Base-by-base conservation (phyloP, 768 basidiomycete genomes). In the Lentinula lateritia region DNA sequence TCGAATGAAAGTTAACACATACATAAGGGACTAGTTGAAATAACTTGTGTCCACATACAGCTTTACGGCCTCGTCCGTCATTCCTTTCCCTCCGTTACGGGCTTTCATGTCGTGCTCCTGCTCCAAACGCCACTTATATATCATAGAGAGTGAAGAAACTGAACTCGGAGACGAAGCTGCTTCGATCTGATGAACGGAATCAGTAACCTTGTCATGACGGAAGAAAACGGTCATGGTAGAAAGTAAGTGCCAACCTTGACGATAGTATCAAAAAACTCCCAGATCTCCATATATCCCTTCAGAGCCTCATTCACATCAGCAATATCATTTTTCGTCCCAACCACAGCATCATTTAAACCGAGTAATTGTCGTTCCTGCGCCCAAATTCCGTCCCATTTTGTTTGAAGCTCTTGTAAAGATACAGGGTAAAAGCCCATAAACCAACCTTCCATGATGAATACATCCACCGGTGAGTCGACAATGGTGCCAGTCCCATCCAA, bases 361-460 rank as follows among this genome's bases (percentile, higher is more conserved):
- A 83, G 72, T 45, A 65, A 71, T 62, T 61, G 61, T n/a, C 71
- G 68, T 64, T 80, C 78, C 39, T 71, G 68, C 50, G 65, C 71
- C 79, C 82, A 84, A 10, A 66, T 62, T 2, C 76, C 76, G 43
- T 75, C 71, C 83, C 88, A 93, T 35, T 80, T 75, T 42, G 69
- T 69, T 48, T 83, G 78, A 38, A 93, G 70, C 62, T 84, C 82
- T 9, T 76, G 72, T 16, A 65, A 50, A 0, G 76, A 66, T 6
- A 92, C 77, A 1, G 93, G 87, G 55, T 80, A 79, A 70, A 97
- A 98, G 0, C 96, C 95, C 23, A 91, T 85, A 73, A 89, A 94
- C 97, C 97, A 99, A 9, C 97, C 97, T 75, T 99, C 97, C 53
- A 99, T 76, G 53, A 99, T 81, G 54, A 98, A 88, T 13, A 98